A percentile compares a stretch with the other conserved stretches of the same genome.
phyloP scores from a whole-genome alignment of 345 rosid genomes.

The Alliaria petiolata region DNA sequence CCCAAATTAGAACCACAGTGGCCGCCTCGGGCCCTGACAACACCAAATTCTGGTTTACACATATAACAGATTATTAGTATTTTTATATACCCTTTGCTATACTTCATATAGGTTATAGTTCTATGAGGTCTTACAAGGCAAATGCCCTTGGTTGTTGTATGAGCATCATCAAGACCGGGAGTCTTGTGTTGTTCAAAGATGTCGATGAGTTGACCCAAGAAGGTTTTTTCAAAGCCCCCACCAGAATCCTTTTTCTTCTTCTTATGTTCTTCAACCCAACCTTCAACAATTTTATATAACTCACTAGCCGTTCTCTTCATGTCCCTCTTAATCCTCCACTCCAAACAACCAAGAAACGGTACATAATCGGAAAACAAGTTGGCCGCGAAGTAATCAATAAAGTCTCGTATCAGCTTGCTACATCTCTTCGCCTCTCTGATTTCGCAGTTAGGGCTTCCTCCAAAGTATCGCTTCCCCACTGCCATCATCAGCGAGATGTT shows the following conservation, averaged over 20 bases:
- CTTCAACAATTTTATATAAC: conserved; percentile 24
- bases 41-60: conserved; percentile 41
- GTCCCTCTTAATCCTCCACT: conserved; percentile 23
- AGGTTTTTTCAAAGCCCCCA: too few relatives aligned
- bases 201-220: background rate
- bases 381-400: conserved; percentile 20
- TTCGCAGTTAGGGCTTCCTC: background rate
- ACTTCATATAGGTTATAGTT: background rate
- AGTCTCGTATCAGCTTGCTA: conserved; percentile 18
- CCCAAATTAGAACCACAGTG: conserved; percentile 41
- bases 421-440: conserved; percentile 13
- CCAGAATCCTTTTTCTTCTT: background rate
- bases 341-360: conserved; percentile 44
- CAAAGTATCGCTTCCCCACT: conserved; percentile 34
- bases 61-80: too few relatives aligned
- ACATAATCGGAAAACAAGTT: conserved; percentile 35
- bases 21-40: conserved; percentile 50
- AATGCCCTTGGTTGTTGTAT: background rate
- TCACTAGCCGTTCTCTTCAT: conserved; percentile 42
- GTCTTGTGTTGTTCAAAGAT: background rate
- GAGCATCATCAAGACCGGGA: background rate
- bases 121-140: background rate
- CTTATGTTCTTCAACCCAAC: conserved; percentile 41
- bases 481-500: conserved; percentile 38
- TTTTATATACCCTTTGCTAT: too few relatives aligned